phyloP scores from a whole-genome alignment of 1,284 basidiomycete genomes.

The Ceratorhiza oryzae-sativae region DNA sequence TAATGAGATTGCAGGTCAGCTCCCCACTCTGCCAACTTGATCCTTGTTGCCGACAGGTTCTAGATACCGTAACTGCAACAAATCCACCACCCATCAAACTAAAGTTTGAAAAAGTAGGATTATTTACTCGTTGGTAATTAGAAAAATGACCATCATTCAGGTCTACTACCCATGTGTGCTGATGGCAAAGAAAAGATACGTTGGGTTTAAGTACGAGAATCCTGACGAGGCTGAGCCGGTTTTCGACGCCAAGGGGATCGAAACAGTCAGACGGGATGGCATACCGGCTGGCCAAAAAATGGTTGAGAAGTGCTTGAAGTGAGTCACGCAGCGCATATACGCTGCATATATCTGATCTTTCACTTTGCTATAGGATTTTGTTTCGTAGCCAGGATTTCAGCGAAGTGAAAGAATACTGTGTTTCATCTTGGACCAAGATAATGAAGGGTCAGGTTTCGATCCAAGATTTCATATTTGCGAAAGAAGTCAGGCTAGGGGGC shows the following conservation, averaged over 20 bases:
- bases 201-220: slow-evolving; percentile 93
- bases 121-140: not conserved
- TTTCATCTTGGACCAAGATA: slow-evolving; percentile 84
- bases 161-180: slow-evolving; percentile 94
- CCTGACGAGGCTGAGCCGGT: slow-evolving; percentile 78
- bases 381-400: slow-evolving; percentile 91
- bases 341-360: no score
- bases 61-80: slow-evolving; percentile 74
- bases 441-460: slow-evolving; percentile 79
- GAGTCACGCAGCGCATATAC: no score
- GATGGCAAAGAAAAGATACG: slow-evolving; percentile 96
- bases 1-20: slow-evolving; percentile 77
- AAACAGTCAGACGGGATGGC: slow-evolving; percentile 93
- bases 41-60: not conserved
- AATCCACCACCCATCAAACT: slow-evolving; percentile 94
- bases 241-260: slow-evolving; percentile 98
- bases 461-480: slow-evolving; percentile 94
- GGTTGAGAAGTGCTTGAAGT: slow-evolving; percentile 47
- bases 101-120: slow-evolving; percentile 91
- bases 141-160: slow-evolving; percentile 52
- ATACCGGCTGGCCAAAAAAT: slow-evolving; percentile 89
- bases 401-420: slow-evolving; percentile 88
- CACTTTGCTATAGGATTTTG: slow-evolving; percentile 65
- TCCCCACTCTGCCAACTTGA: not conserved
- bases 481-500: slow-evolving; percentile 90